Percentiles rank a stretch among this genome's conserved stretches.
Evolutionary conservation across 139 green algal species (phyloP).

Genomic region (Tetraselmis chui): DNA sequence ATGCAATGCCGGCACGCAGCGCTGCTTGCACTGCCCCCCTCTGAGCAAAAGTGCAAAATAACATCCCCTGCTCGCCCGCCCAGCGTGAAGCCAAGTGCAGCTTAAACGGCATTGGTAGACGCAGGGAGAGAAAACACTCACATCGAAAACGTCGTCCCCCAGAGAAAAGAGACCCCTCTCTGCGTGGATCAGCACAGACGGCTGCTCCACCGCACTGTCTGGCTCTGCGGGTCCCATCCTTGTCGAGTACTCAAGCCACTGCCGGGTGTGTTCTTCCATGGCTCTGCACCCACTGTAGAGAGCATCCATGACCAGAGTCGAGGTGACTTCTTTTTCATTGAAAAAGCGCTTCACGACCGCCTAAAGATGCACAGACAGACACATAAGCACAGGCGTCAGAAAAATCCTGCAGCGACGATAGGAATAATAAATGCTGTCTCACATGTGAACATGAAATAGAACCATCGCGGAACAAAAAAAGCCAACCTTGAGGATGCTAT

Average conservation of each 20-base stretch:
- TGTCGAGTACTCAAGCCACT: conserved; percentile 7
- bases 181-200: conserved; percentile 28
- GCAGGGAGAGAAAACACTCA: no score
- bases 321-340: conserved; percentile 98
- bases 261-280: conserved; percentile 54
- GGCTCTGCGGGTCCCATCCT: not conserved
- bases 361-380: conserved; percentile 31
- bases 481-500: conserved; percentile 72
- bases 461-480: no score
- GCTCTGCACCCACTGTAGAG: conserved; percentile 81
- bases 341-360: conserved; percentile 94
- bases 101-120: no score
- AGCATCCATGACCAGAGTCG: conserved; percentile 96
- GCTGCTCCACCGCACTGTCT: not conserved
- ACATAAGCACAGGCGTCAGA: not conserved
- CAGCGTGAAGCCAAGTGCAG: no score
- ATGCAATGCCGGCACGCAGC: no score
- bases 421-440: no score
- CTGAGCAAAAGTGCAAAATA: no score
- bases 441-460: no score
- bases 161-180: conserved; percentile 28
- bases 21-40: no score
- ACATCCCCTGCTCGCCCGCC: no score
- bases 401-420: not conserved
- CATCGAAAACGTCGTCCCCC: conserved; percentile 21